phyloP scores from a whole-genome alignment of 345 rosid species.

The Turritis glabra region DNA sequence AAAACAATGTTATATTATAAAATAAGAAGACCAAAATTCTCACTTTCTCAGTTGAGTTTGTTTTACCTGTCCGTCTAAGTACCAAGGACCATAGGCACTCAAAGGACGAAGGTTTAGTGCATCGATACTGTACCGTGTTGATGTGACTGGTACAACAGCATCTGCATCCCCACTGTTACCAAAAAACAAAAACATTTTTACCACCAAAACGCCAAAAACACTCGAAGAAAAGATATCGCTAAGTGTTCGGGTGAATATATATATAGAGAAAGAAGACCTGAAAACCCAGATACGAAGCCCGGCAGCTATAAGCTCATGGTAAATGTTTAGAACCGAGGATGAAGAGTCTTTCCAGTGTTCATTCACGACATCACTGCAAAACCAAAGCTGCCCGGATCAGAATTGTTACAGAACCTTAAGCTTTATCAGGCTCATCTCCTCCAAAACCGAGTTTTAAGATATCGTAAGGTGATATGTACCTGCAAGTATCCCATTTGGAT shows the following conservation, averaged over 20 bases:
- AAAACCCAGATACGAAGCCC: conserved; percentile 92
- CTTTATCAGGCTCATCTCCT: neutral
- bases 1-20: neutral
- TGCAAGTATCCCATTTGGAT: conserved; percentile 88
- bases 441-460: neutral
- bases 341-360: conserved; percentile 73
- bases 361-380: conserved; percentile 50
- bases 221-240: neutral
- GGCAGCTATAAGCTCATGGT: conserved; percentile 67
- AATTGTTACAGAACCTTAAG: neutral
- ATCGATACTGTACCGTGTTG: conserved; percentile 84
- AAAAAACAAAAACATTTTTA: conserved; percentile 14
- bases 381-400: conserved; percentile 18
- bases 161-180: conserved; percentile 82
- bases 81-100: conserved; percentile 74
- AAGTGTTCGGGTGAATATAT: neutral
- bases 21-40: neutral
- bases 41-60: conserved; percentile 1
- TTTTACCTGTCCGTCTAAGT: conserved; percentile 78
- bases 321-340: conserved; percentile 69
- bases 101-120: conserved; percentile 73
- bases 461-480: conserved; percentile 40
- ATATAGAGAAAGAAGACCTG: conserved; percentile 56
- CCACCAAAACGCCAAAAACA: neutral
- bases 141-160: conserved; percentile 82